Conservation (phyloP, 2,329 filamentous ascomycete species). For the Ilyonectria sp. region DNA sequence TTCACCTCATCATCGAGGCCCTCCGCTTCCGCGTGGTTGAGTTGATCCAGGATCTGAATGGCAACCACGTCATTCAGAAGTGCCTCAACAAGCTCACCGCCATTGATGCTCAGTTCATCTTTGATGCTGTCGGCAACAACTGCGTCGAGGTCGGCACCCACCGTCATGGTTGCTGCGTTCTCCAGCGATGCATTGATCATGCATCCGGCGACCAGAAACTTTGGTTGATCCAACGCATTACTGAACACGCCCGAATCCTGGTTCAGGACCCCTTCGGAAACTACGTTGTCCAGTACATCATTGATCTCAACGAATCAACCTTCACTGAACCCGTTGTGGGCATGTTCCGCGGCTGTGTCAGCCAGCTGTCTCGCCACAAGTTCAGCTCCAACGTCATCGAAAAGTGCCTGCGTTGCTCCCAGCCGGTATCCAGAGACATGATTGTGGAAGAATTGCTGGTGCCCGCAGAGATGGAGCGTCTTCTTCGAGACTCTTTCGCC, state of each 20-base stretch:
- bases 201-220: constrained; percentile 91
- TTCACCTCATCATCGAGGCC: constrained; percentile 88
- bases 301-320: constrained; percentile 88
- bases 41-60: constrained; percentile 96
- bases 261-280: constrained; percentile 99
- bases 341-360: constrained; percentile 83
- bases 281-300: constrained; percentile 98
- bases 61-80: constrained; percentile 99
- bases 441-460: constrained; percentile 87
- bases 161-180: constrained; percentile 96
- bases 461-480: constrained; percentile 84
- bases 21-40: constrained; percentile 89
- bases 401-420: constrained; percentile 91
- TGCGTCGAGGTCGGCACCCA: constrained; percentile 96
- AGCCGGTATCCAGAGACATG: constrained; percentile 80
- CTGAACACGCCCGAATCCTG: constrained; percentile 86
- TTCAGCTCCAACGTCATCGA: constrained; percentile 99
- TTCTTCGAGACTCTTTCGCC: constrained; percentile 92
- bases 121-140: constrained; percentile 89
- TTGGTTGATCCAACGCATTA: constrained; percentile 89
- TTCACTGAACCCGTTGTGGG: constrained; percentile 92
- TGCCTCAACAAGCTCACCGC: constrained; percentile 94
- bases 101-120: constrained; percentile 93
- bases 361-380: constrained; percentile 88
- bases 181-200: constrained; percentile 98